These are phyloP conservation scores for Chimonanthus praecox DNA, from an alignment of 164 flowering plant genomes.

Conservation along the genomic window DNA sequence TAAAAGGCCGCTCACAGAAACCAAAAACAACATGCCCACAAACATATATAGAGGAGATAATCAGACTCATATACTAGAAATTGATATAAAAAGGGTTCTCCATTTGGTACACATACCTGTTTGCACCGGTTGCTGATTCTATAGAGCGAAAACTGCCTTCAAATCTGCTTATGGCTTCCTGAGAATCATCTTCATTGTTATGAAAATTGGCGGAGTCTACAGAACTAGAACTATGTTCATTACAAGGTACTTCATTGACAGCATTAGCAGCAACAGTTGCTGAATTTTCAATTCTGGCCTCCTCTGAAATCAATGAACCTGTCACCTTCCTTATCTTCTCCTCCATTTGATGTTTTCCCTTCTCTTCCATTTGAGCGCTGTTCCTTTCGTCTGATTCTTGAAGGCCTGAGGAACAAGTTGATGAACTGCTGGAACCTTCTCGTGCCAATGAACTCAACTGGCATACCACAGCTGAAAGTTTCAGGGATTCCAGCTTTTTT, in stretches of 20 bases:
- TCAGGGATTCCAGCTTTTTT: conserved; percentile 52
- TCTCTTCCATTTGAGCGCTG: conserved; percentile 3
- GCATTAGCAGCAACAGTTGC: conserved; percentile 5
- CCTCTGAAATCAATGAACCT: background rate
- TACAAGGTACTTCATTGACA: conserved; percentile 10
- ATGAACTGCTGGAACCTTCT: background rate
- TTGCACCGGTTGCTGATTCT: conserved; percentile 16
- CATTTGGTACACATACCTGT: conserved; percentile 21
- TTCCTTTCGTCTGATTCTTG: conserved; percentile 20
- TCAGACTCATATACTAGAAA: background rate
- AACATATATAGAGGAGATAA: too few species aligned
- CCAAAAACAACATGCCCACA: too few species aligned
- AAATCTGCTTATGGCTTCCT: conserved; percentile 1
- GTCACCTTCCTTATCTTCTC: background rate
- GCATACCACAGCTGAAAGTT: conserved; percentile 1
- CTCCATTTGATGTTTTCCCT: background rate
- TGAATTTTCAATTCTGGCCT: conserved; percentile 8
- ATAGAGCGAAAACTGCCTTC: conserved; percentile 7
- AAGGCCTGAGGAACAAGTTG: conserved; percentile 18
- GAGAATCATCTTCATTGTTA: conserved; percentile 1
- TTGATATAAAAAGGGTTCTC: background rate
- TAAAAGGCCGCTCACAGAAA: too few species aligned
- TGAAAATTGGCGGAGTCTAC: conserved; percentile 2
- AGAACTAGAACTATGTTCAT: conserved; percentile 11
- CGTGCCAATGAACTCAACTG: too few species aligned